Percentiles rank a stretch among this genome's conserved stretches.
These are phyloP conservation scores for Paraphaeosphaeria sporulosa DNA, from an alignment of 2,329 filamentous ascomycete genomes.

Conservation along the genomic window DNA sequence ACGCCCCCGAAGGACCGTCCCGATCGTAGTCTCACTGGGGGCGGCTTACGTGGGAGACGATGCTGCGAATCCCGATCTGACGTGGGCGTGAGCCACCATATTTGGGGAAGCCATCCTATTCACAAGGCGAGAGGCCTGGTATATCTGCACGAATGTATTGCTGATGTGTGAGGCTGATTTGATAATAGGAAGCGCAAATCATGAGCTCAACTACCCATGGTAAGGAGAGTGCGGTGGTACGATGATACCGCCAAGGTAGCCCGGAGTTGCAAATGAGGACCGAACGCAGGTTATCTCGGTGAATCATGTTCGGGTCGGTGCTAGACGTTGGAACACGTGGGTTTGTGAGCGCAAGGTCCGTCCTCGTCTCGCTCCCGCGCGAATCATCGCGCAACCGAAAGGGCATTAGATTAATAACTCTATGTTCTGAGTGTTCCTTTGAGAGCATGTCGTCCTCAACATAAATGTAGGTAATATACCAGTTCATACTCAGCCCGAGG, in stretches of 20 bases:
- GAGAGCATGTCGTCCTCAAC: no score
- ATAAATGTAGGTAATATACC: no score
- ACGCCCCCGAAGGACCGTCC: constrained; percentile 13
- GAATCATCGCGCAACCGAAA: background rate
- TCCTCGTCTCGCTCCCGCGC: background rate
- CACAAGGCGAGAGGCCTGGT: constrained; percentile 1
- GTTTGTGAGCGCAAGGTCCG: background rate
- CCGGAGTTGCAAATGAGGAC: background rate
- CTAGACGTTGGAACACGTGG: background rate
- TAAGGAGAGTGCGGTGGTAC: background rate
- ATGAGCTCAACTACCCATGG: background rate
- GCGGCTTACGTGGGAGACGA: constrained; percentile 13
- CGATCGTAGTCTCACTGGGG: constrained; percentile 7
- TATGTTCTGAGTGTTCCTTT: no score
- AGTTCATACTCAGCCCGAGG: no score
- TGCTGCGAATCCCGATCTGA: constrained; percentile 6
- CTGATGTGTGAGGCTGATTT: constrained; percentile 3
- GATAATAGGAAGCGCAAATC: background rate
- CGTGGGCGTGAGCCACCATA: constrained; percentile 1
- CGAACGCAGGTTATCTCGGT: background rate
- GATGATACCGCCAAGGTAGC: constrained; percentile 3
- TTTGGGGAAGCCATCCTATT: no score
- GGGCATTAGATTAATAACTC: no score
- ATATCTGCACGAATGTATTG: background rate
- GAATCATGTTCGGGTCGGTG: background rate